Conservation (phyloP, 805 yeast species). For the Cyberlindnera suaveolens region DNA sequence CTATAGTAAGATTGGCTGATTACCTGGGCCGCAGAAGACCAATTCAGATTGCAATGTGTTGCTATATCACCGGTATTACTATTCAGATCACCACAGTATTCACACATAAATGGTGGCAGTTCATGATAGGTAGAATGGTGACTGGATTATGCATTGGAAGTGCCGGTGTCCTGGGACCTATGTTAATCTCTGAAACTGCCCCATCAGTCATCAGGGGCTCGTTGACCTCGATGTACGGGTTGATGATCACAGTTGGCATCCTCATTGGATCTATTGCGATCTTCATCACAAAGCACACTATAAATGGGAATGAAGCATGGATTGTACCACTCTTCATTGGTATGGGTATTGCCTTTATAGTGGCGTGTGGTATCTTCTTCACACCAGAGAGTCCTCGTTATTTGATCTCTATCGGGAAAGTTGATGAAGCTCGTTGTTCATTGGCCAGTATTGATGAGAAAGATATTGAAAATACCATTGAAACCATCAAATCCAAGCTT, state of each 20-base stretch:
- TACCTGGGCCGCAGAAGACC: slow-evolving; percentile 55
- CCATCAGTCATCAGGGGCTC: slow-evolving; percentile 65
- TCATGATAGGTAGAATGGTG: slow-evolving; percentile 56
- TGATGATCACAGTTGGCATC: slow-evolving; percentile 60
- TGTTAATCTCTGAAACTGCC: slow-evolving; percentile 62
- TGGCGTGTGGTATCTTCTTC: slow-evolving; percentile 53
- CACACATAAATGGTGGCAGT: slow-evolving; percentile 50
- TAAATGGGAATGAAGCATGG: slow-evolving; percentile 47
- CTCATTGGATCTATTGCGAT: slow-evolving; percentile 60
- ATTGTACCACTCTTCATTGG: slow-evolving; percentile 59
- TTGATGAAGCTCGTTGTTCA: slow-evolving; percentile 49
- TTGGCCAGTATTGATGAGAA: slow-evolving; percentile 42
- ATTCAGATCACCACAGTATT: slow-evolving; percentile 49
- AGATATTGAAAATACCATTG: slow-evolving; percentile 27
- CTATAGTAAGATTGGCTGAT: slow-evolving; percentile 54
- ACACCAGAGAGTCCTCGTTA: slow-evolving; percentile 69
- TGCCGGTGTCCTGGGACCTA: slow-evolving; percentile 65
- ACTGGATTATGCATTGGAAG: slow-evolving; percentile 74
- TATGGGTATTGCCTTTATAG: slow-evolving; percentile 34
- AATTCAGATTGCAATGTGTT: slow-evolving; percentile 44
- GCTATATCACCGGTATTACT: slow-evolving; percentile 53
- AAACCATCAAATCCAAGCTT: slow-evolving; percentile 3
- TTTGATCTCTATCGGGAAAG: slow-evolving; percentile 40
- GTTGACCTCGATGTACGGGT: slow-evolving; percentile 57
- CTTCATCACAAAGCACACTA: slow-evolving; percentile 40